phyloP scores from a whole-genome alignment of 2,329 filamentous ascomycete species.

The Dactylellina sp. region DNA sequence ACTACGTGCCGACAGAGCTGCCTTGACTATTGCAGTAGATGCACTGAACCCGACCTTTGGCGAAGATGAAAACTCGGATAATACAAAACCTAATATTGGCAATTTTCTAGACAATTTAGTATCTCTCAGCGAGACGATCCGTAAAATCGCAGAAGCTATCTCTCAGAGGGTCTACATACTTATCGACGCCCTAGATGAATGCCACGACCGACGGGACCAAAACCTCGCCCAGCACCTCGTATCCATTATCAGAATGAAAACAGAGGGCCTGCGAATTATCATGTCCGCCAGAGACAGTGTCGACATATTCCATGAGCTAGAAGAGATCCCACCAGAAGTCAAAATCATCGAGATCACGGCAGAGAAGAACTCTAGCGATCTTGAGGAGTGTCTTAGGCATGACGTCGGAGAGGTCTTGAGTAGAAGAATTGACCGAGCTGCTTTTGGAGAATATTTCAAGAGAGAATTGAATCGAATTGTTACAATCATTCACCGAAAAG shows the following conservation, averaged over 20 bases:
- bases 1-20: constrained; percentile 3
- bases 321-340: background rate
- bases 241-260: background rate
- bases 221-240: background rate
- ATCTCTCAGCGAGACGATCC: constrained; percentile 10
- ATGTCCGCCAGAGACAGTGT: constrained; percentile 34
- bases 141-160: constrained; percentile 12
- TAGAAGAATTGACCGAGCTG: constrained; percentile 16
- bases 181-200: constrained; percentile 44
- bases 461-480: constrained; percentile 30
- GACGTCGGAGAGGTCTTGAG: constrained; percentile 13
- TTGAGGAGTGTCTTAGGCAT: constrained; percentile 19
- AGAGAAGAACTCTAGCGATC: constrained; percentile 37
- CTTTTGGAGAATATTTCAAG: constrained; percentile 10
- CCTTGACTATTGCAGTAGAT: background rate
- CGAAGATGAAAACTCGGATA: background rate
- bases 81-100: background rate
- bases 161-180: constrained; percentile 21
- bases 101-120: background rate
- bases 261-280: constrained; percentile 18
- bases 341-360: constrained; percentile 34
- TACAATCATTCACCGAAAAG: constrained; percentile 32
- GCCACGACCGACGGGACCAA: constrained; percentile 28
- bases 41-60: constrained; percentile 23
- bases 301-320: constrained; percentile 19